Evolutionary conservation across 768 basidiomycete genomes (phyloP).

Genomic region (Collybiopsis confluens): DNA sequence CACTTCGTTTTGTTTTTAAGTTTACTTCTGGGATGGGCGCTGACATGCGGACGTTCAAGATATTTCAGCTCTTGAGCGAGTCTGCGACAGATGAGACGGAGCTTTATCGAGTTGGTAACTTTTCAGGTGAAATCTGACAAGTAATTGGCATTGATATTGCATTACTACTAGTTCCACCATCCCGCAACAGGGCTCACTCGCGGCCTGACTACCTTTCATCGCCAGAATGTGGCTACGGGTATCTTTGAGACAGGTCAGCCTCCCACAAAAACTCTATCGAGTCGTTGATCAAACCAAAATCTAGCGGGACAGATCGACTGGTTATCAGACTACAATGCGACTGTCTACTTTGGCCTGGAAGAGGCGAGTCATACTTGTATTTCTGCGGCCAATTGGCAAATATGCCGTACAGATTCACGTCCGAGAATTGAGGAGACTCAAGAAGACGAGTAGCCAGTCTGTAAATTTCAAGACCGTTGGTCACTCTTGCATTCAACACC

Average conservation of each 20-base stretch:
- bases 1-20: constrained; percentile 37
- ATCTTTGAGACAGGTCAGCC: constrained; percentile 34
- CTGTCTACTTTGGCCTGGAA: constrained; percentile 44
- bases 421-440: constrained; percentile 43
- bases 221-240: constrained; percentile 39
- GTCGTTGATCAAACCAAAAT: too few species aligned
- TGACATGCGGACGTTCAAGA: constrained; percentile 43
- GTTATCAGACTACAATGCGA: constrained; percentile 40
- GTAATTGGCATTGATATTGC: too few species aligned
- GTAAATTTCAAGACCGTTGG: constrained; percentile 10
- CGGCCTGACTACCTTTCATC: constrained; percentile 43
- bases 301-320: constrained; percentile 50
- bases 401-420: constrained; percentile 25
- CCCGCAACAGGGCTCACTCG: constrained; percentile 37
- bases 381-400: background rate
- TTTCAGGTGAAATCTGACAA: too few species aligned
- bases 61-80: constrained; percentile 28
- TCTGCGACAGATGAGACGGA: constrained; percentile 24
- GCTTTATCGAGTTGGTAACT: constrained; percentile 37
- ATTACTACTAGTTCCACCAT: constrained; percentile 34
- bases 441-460: constrained; percentile 49
- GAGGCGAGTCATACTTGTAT: constrained; percentile 26
- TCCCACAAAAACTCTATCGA: too few species aligned
- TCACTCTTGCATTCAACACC: background rate
- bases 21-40: constrained; percentile 20